Conservation (phyloP, 75 land plant genomes). For the Cryptomeria japonica region DNA sequence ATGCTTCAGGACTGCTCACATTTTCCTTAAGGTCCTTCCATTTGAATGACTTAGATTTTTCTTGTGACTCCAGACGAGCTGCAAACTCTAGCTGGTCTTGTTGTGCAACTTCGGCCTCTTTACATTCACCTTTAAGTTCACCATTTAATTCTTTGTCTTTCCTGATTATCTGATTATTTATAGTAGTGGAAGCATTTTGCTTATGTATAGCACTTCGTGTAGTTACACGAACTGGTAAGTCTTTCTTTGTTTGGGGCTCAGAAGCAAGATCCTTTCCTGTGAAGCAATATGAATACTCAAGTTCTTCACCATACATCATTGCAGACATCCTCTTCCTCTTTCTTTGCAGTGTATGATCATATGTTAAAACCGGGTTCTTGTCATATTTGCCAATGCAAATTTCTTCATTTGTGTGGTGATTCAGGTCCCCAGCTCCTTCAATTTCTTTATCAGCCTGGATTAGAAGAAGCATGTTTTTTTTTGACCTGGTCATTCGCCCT, state of each 20-base stretch:
- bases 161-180: neutral
- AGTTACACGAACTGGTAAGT: neutral
- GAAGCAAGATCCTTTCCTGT: neutral
- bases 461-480: neutral
- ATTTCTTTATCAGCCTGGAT: slow-evolving; percentile 7
- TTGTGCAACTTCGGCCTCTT: neutral
- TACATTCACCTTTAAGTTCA: neutral
- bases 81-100: neutral
- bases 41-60: neutral
- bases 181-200: neutral
- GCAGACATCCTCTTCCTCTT: slow-evolving; percentile 12
- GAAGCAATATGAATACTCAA: slow-evolving; percentile 4
- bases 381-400: neutral
- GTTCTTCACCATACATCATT: neutral
- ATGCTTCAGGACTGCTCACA: neutral
- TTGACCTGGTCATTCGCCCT: slow-evolving; percentile 1
- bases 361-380: slow-evolving; percentile 2
- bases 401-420: neutral
- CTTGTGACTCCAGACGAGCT: neutral
- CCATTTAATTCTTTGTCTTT: neutral
- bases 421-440: neutral
- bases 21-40: neutral
- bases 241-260: slow-evolving; percentile 1
- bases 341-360: neutral
- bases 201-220: slow-evolving; percentile 8